Conservation (phyloP, 768 basidiomycete genomes). For the Tylopilus balloui region DNA sequence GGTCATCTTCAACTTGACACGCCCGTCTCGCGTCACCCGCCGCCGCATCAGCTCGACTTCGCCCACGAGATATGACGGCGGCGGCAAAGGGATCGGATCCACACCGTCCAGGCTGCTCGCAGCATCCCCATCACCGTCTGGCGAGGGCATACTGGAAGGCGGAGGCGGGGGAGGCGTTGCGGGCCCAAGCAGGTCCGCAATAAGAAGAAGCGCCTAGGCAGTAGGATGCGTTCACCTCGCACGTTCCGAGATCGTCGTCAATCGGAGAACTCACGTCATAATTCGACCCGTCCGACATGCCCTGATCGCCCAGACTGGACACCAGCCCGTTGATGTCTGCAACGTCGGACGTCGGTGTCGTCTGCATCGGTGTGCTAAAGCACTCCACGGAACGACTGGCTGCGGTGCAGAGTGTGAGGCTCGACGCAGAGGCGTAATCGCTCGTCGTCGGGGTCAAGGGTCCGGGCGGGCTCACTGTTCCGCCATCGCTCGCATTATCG, state of each 20-base stretch:
- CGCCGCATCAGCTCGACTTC: conserved; percentile 54
- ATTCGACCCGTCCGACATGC: conserved; percentile 43
- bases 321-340: conserved; percentile 65
- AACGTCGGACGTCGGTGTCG: conserved; percentile 32
- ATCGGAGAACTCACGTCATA: conserved; percentile 57
- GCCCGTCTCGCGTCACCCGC: conserved; percentile 58
- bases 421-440: conserved; percentile 26
- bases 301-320: conserved; percentile 47
- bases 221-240: conserved; percentile 18
- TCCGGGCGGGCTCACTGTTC: conserved; percentile 30
- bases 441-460: conserved; percentile 31
- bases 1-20: conserved; percentile 64
- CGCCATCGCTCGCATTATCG: conserved; percentile 27
- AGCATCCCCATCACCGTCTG: conserved; percentile 7
- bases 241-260: conserved; percentile 19
- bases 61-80: conserved; percentile 34
- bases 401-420: conserved; percentile 24
- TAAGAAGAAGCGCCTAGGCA: conserved; percentile 51
- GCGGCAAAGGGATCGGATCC: neutral
- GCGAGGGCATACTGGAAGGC: neutral
- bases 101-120: neutral
- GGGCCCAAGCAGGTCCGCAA: conserved; percentile 61
- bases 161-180: conserved; percentile 28
- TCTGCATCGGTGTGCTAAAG: conserved; percentile 27
- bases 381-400: conserved; percentile 25